Evolutionary conservation across 768 basidiomycete genomes (phyloP).

Genomic region (Rossbeevera mucosa): DNA sequence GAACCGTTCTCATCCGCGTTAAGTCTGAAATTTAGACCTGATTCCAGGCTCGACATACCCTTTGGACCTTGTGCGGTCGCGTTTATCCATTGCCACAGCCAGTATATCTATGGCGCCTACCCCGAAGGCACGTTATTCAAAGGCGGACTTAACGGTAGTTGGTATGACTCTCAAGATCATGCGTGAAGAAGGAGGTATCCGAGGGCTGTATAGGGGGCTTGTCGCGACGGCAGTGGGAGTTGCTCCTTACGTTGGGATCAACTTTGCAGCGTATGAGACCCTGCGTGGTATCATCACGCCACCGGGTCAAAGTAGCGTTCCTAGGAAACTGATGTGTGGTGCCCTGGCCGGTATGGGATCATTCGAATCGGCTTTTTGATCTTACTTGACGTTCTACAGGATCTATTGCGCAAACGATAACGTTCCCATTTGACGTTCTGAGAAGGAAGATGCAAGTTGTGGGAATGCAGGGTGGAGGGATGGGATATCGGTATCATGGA

Average conservation of each 20-base stretch:
- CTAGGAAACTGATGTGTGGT: slow-evolving; percentile 77
- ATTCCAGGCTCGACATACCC: slow-evolving; percentile 79
- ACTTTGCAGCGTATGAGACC: slow-evolving; percentile 92
- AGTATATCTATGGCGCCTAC: slow-evolving; percentile 45
- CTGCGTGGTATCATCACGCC: slow-evolving; percentile 71
- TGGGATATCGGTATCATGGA: slow-evolving; percentile 68
- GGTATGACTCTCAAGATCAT: slow-evolving; percentile 91
- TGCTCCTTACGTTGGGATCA: slow-evolving; percentile 86
- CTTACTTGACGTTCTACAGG: slow-evolving; percentile 38
- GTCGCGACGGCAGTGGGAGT: slow-evolving; percentile 84
- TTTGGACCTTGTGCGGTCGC: slow-evolving; percentile 87
- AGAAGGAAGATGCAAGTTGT: slow-evolving; percentile 94
- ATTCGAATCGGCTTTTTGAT: slow-evolving; percentile 1
- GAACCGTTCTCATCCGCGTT: slow-evolving; percentile 29
- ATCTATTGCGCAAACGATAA: slow-evolving; percentile 89
- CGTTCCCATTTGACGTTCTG: slow-evolving; percentile 93
- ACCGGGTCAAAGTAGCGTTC: slow-evolving; percentile 67
- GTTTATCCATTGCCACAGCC: slow-evolving; percentile 92
- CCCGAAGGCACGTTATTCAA: slow-evolving; percentile 37
- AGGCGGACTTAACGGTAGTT: slow-evolving; percentile 63
- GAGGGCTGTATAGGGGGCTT: slow-evolving; percentile 82
- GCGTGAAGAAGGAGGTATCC: slow-evolving; percentile 86
- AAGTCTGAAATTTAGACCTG: slow-evolving; percentile 8
- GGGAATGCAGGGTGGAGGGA: slow-evolving; percentile 60
- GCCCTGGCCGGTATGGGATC: slow-evolving; percentile 67